phyloP scores from a whole-genome alignment of 495 filamentous ascomycete species.

The Penicillium turbatum region DNA sequence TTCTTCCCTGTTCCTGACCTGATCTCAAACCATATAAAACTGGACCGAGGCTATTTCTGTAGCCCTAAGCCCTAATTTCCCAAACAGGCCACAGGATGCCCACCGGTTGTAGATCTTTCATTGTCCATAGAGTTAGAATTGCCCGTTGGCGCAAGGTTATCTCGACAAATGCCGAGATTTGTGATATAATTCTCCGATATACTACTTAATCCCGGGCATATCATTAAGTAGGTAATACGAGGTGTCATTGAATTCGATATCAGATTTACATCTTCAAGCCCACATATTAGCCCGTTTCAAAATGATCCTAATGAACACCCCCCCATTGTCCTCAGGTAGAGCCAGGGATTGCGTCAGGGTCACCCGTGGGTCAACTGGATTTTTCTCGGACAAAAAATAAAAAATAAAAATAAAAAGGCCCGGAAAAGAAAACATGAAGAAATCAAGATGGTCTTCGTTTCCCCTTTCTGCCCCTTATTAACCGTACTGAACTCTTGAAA shows the following conservation, averaged over 20 bases:
- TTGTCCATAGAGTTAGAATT: not conserved
- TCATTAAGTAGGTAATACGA: no score
- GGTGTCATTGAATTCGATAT: no score
- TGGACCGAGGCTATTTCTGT: not conserved
- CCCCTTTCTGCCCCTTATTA: not conserved
- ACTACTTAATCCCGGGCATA: no score
- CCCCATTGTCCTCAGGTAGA: not conserved
- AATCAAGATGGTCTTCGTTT: not conserved
- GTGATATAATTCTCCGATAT: not conserved
- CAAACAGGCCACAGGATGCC: not conserved
- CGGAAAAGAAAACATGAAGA: not conserved
- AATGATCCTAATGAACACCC: not conserved
- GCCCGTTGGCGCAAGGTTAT: not conserved
- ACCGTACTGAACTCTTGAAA: not conserved
- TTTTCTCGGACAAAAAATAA: not conserved
- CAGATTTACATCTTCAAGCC: no score
- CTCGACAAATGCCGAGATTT: not conserved
- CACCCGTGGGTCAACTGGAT: conserved; percentile 18
- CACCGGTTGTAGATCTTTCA: not conserved
- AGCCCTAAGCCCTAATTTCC: conserved; percentile 28
- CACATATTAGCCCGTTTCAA: conserved; percentile 1
- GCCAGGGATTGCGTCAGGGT: conserved; percentile 15
- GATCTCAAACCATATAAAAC: conserved; percentile 14
- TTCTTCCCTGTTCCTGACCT: conserved; percentile 15
- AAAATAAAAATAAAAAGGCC: not conserved